Base-by-base conservation (phyloP, 176 grass and related monocot genomes). In the Hyparrhenia diplandra region DNA sequence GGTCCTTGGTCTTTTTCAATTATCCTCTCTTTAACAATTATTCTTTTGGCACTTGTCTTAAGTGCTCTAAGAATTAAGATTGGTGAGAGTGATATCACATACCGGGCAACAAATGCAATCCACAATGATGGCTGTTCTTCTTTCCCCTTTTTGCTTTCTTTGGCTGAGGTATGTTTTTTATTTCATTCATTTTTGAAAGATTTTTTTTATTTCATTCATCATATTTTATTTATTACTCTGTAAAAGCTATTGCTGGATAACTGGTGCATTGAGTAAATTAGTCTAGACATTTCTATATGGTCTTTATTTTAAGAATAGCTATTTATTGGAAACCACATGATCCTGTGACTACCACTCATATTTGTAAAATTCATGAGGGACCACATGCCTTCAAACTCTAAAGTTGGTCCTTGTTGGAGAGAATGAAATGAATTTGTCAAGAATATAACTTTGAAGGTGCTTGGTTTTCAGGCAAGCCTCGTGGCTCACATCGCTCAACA, bases 31-130 rank as follows among this genome's bases (percentile, higher is more conserved):
- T 84, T 91, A 54, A 71, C 90, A 86, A 82, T 99, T 74, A 75
- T 95, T 85, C 84, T 99, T 84, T 81, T 99, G 81, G 84, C 96
- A 85, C 86, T 95, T 82, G 77, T 93, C 18, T 75, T 99, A 79
- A 95, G 86, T 89, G 92, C 82, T 52, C 39, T 99, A 81, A 95
- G 96, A 95, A 90, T 95, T 69, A 99, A 95, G 85, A 99, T 99
- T 81, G 87, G 87, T 64, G 90, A 85, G 84, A 86, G 84, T 79
- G 90, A 95, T 57, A 74, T 91, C 80, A 87, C 87, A 3, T 95
- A 91, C 69, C 85, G 40, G 83, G 84, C 87, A 78, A 87, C 93
- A 90, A 95, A 86, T 89, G 88, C 79, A 71, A 86, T 86, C 52
- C 86, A 94, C 69, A 90, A 91, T 88, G 96, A 91, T 85, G 86